phyloP scores from a whole-genome alignment of 2,329 filamentous ascomycete genomes.

The Clonostachys rhizophaga region DNA sequence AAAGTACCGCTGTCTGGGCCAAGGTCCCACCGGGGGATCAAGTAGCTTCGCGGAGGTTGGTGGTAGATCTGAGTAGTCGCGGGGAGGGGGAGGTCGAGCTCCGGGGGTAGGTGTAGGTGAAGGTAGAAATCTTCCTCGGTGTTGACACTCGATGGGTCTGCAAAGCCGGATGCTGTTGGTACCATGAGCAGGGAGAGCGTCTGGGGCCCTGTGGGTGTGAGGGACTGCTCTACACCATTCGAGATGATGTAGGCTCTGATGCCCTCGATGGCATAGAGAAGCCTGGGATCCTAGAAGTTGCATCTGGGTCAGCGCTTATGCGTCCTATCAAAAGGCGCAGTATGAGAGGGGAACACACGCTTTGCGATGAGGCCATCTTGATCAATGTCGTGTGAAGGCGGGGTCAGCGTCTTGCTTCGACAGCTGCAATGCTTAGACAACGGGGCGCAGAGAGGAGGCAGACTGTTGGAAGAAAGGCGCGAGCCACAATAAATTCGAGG shows the following conservation, averaged over 20 bases:
- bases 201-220: slow-evolving; percentile 83
- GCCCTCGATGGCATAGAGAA: slow-evolving; percentile 70
- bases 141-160: slow-evolving; percentile 41
- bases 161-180: slow-evolving; percentile 74
- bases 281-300: slow-evolving; percentile 50
- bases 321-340: neutral
- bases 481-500: too few relatives aligned
- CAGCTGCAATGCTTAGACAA: too few relatives aligned
- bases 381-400: neutral
- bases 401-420: too few relatives aligned
- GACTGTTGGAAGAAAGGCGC: too few relatives aligned
- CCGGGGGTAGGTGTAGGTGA: slow-evolving; percentile 88
- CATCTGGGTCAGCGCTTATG: too few relatives aligned
- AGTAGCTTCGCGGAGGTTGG: slow-evolving; percentile 85
- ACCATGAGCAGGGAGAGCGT: slow-evolving; percentile 95
- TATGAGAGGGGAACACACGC: slow-evolving; percentile 12
- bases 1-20: slow-evolving; percentile 86
- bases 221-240: slow-evolving; percentile 75
- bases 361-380: slow-evolving; percentile 22
- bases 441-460: too few relatives aligned
- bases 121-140: slow-evolving; percentile 93
- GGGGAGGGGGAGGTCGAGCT: slow-evolving; percentile 88
- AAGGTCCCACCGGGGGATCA: slow-evolving; percentile 93
- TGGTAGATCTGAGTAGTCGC: slow-evolving; percentile 97
- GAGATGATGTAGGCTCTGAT: slow-evolving; percentile 89